Base-by-base conservation (phyloP, 352 stramenopile genomes). In the Pythium myriotylum region DNA sequence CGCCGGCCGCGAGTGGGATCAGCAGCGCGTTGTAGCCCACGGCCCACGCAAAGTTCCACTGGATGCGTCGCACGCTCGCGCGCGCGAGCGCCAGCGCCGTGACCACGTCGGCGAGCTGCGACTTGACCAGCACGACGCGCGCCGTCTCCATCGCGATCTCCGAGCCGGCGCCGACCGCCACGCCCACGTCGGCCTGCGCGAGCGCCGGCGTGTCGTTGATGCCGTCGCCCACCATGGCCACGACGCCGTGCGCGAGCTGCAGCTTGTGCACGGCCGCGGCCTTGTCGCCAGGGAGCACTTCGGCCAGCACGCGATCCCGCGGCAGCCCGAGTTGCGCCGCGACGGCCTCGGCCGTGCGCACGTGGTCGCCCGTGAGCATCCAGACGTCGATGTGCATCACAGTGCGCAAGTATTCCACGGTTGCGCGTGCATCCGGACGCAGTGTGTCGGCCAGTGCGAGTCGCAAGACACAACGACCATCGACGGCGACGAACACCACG, bases 361-460 rank as follows among this genome's bases (percentile, higher is more conserved):
- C 67, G 74, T 99, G 99, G 76, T 99, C 98, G 20, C 98, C 98
- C 19, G 97, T 99, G n/a, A 99, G 74, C 95, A 99, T 99, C 87
- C 92, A 98, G 13, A 99, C 90, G 24, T 98, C 86, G 27, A 99
- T 76, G 1, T 89, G 89, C 76, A 97, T 96, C 35, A 20, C 17
- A 14, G 92, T 54, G 54, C 91, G 79, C 40, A 99, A 79, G 66
- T 95, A 91, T 54, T 76, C 86, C 4, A 99, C 76, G 20, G 95
- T 96, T 37, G 83, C 75, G 33, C 88, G 79, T 7, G 96, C 95
- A 61, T 99, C 96, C 2, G 90, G 78, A 27, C 98, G 98, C 7
- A 96, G 80, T 19, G 83, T 81, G 49, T 97, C 90, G 1, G 79
- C 82, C 1, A 97, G 72, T 33, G 81, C 89, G 59, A 97, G 89